Base-by-base conservation (phyloP, 345 rosid genomes). In the Aurinia saxatilis region DNA sequence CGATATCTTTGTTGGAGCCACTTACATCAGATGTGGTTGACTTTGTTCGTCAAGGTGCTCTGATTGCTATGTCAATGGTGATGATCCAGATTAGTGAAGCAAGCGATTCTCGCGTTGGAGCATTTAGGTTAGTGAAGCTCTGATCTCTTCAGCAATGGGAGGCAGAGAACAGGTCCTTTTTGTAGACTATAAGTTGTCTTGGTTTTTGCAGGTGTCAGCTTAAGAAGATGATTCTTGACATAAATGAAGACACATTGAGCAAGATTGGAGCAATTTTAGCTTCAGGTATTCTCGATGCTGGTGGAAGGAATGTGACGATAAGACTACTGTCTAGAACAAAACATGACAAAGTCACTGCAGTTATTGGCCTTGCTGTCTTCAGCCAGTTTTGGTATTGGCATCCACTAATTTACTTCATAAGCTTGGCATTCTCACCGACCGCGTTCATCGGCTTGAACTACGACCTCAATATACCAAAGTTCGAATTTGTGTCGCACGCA, bases 191-290 rank as follows among this genome's bases (percentile, higher is more conserved):
- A 12, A 2, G 6, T 23, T 62, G 19, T 40, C 5, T 31, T 16
- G 31, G 57, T 12, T 49, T 10, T 25, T 66, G 25, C 49, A 91
- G 98, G 78, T 88, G 92, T 12, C 98, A 88, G 38, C 57, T 91
- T 42, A 95, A 88, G 68, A 91, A 88, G 66, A 91, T 88, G 18
- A 84, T 91, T 41, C 86, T 88, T 18, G 96, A 91, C 67, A 91
- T 86, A 71, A 90, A 88, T 61, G 96, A 91, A 73, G 98, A 88
- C 47, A 88, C 98, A 51, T 88, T 88, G 95, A 91, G 98, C 85
- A 91, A 91, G 77, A 91, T 91, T 96, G 98, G 98, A 45, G 98
- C 98, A 36, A 88, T 91, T 65, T 79, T 91, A 75, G 98, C 98
- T 42, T 84, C 92, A 27, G 98, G 96, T 50, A 88, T 91, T 46